phyloP scores from a whole-genome alignment of 1,284 basidiomycete species.

The Leccinum griseonigrum region DNA sequence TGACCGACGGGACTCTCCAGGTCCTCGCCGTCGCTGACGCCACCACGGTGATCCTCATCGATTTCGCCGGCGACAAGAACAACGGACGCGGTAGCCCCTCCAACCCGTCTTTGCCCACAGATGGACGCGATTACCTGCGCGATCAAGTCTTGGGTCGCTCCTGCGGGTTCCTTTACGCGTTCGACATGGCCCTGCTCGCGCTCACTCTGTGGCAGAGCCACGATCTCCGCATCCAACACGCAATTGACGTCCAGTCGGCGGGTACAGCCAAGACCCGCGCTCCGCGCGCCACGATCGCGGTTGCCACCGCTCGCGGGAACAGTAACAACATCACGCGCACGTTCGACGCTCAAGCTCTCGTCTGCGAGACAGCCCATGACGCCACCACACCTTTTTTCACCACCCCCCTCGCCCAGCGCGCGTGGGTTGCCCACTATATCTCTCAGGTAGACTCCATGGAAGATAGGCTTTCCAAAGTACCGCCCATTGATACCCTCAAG shows the following conservation, averaged over 20 bases:
- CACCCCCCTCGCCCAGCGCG: constrained; percentile 42
- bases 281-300: constrained; percentile 42
- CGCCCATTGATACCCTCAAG: constrained; percentile 42
- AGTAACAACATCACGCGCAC: constrained; percentile 40
- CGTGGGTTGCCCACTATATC: constrained; percentile 53
- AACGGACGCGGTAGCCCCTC: constrained; percentile 33
- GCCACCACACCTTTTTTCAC: constrained; percentile 2
- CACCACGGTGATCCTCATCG: constrained; percentile 24
- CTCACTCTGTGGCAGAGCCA: constrained; percentile 36
- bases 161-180: constrained; percentile 38
- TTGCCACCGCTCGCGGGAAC: constrained; percentile 36
- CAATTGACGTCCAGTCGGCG: constrained; percentile 58
- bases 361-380: constrained; percentile 29
- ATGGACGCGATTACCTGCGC: constrained; percentile 25
- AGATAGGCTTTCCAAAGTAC: constrained; percentile 25
- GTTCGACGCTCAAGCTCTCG: constrained; percentile 36
- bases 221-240: constrained; percentile 36
- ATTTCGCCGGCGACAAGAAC: constrained; percentile 31
- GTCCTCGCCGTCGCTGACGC: constrained; percentile 30
- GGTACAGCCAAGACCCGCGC: constrained; percentile 36
- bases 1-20: constrained; percentile 20
- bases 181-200: constrained; percentile 40
- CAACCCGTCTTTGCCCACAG: constrained; percentile 8
- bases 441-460: constrained; percentile 22
- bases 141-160: constrained; percentile 36